These are phyloP conservation scores for Kwoniella sp. DNA, from an alignment of 768 basidiomycete species.

Conservation along the genomic window DNA sequence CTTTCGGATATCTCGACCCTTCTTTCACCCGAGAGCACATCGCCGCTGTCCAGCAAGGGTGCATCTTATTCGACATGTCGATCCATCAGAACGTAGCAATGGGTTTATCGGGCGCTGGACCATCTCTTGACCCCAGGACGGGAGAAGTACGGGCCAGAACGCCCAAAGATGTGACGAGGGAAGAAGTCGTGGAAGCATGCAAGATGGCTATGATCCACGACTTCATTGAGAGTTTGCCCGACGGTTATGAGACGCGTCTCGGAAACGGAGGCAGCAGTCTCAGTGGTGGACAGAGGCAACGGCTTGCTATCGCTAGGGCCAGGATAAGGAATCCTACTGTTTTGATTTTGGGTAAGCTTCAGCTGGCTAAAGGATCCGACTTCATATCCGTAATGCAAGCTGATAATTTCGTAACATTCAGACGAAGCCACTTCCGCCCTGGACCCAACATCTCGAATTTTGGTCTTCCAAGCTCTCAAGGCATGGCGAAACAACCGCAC, in stretches of 20 bases:
- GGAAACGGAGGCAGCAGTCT: slow-evolving; percentile 74
- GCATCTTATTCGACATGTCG: slow-evolving; percentile 74
- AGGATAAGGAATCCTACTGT: slow-evolving; percentile 81
- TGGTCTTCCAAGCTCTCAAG: slow-evolving; percentile 71
- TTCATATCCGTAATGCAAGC: neutral
- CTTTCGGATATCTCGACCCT: slow-evolving; percentile 72
- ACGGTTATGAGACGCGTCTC: slow-evolving; percentile 82
- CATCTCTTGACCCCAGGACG: slow-evolving; percentile 31
- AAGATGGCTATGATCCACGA: slow-evolving; percentile 82
- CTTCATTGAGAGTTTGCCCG: slow-evolving; percentile 78
- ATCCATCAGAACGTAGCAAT: slow-evolving; percentile 86
- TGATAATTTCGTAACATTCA: slow-evolving; percentile 24
- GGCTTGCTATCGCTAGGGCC: slow-evolving; percentile 85
- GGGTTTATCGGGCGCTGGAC: slow-evolving; percentile 63
- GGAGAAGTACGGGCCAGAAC: slow-evolving; percentile 46
- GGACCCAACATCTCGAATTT: slow-evolving; percentile 80
- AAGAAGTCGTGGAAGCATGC: slow-evolving; percentile 79
- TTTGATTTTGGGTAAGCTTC: slow-evolving; percentile 74
- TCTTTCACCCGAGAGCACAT: slow-evolving; percentile 70
- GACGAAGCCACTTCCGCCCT: slow-evolving; percentile 65
- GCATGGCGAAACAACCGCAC: slow-evolving; percentile 75
- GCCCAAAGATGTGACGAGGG: slow-evolving; percentile 63
- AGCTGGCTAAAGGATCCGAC: slow-evolving; percentile 50
- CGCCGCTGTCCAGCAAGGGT: slow-evolving; percentile 75
- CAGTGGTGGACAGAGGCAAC: slow-evolving; percentile 90